Conservation (phyloP, 352 stramenopile species). For the Pythium dissotocum region DNA sequence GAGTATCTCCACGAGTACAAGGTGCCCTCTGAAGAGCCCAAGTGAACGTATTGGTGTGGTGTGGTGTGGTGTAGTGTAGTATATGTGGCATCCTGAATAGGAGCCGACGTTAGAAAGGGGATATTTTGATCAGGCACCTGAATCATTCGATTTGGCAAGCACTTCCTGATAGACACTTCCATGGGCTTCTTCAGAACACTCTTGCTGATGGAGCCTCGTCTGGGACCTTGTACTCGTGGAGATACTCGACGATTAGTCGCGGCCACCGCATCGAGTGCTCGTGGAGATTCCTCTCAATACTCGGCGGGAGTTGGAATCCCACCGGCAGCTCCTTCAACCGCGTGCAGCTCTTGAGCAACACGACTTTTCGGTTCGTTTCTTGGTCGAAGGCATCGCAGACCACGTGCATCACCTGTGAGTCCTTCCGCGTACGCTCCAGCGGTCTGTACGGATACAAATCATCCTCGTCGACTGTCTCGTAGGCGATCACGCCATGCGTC, state of each 20-base stretch:
- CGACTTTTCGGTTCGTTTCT: background rate
- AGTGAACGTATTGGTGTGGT: too few species aligned
- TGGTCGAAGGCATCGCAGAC: background rate
- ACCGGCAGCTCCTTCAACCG: background rate
- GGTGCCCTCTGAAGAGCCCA: background rate
- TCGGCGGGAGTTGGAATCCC: background rate
- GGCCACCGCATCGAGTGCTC: background rate
- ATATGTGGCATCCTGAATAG: too few species aligned
- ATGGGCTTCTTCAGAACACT: background rate
- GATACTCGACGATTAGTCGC: background rate
- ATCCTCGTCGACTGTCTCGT: constrained; percentile 39
- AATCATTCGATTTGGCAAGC: too few species aligned
- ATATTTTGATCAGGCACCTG: too few species aligned
- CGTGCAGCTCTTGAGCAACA: constrained; percentile 5
- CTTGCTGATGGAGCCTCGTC: too few species aligned
- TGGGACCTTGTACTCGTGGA: constrained; percentile 6
- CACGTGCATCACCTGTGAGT: constrained; percentile 22
- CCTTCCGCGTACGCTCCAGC: constrained; percentile 25
- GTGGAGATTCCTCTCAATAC: background rate
- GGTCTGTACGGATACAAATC: constrained; percentile 42
- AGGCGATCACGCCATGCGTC: constrained; percentile 31
- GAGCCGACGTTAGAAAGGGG: too few species aligned
- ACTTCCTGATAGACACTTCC: too few species aligned
- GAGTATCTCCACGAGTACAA: background rate
- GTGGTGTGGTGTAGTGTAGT: too few species aligned